Evolutionary conservation across 75 land plant genomes (phyloP).

Genomic region (Selaginella tamariscina): DNA sequence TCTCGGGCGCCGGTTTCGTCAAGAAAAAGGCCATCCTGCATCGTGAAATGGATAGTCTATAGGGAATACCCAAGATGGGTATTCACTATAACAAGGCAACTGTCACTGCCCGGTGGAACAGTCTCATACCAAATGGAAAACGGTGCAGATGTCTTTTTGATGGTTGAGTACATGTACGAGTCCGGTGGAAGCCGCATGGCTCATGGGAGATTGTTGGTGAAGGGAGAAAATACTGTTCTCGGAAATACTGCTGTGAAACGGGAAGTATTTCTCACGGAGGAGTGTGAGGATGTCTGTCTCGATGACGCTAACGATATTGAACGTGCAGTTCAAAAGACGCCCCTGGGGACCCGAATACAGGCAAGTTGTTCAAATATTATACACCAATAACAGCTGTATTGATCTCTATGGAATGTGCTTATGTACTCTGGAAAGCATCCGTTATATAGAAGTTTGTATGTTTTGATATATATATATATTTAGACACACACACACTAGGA

Average conservation of each 20-base stretch:
- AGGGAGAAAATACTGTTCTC: constrained; percentile 52
- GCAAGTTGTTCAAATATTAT: too few species aligned
- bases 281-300: constrained; percentile 53
- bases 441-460: too few species aligned
- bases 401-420: too few species aligned
- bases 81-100: neutral
- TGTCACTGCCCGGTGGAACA: neutral
- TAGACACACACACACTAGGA: too few species aligned
- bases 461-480: too few species aligned
- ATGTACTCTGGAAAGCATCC: too few species aligned
- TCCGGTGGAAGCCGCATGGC: constrained; percentile 42
- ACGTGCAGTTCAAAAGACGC: constrained; percentile 36
- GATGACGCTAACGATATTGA: constrained; percentile 34
- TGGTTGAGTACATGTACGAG: constrained; percentile 85
- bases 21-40: too few species aligned
- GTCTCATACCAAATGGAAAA: neutral
- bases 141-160: constrained; percentile 20
- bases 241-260: constrained; percentile 67
- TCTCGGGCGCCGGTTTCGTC: too few species aligned
- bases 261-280: constrained; percentile 67
- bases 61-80: too few species aligned
- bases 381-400: too few species aligned
- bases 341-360: constrained; percentile 65
- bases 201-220: constrained; percentile 62
- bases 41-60: too few species aligned